A percentile compares a stretch with the other conserved stretches of the same genome.
phyloP scores from a whole-genome alignment of 2,329 filamentous ascomycete genomes.

The Daldinia sp. region DNA sequence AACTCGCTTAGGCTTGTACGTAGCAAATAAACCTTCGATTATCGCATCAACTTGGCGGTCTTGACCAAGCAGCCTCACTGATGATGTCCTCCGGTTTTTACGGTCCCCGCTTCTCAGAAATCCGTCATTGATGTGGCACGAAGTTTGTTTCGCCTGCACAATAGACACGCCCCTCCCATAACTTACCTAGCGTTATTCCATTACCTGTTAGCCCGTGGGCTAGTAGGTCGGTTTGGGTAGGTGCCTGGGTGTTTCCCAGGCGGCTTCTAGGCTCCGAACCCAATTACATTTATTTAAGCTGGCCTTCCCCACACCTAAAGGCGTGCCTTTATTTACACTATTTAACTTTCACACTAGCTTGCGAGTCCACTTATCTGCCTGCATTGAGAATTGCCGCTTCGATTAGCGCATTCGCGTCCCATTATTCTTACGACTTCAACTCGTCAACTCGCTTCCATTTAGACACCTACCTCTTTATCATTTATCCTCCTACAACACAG shows the following conservation, averaged over 20 bases:
- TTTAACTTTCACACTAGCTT: too few relatives aligned
- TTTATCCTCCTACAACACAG: neutral
- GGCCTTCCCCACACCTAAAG: conserved; percentile 10
- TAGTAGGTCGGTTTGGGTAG: too few relatives aligned
- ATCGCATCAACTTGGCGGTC: conserved; percentile 1
- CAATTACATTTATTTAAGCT: conserved; percentile 13
- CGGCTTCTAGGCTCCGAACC: neutral
- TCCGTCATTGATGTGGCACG: conserved; percentile 6
- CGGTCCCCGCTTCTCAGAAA: conserved; percentile 17
- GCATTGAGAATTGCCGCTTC: conserved; percentile 29
- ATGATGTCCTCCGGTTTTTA: neutral
- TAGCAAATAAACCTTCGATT: neutral
- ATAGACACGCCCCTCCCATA: too few relatives aligned
- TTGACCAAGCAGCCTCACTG: conserved; percentile 24
- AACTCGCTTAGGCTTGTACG: neutral
- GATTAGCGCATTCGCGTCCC: conserved; percentile 13
- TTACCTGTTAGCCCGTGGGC: too few relatives aligned
- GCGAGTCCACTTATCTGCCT: conserved; percentile 35
- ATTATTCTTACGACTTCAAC: conserved; percentile 8
- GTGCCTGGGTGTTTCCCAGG: too few relatives aligned
- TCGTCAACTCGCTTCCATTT: conserved; percentile 6
- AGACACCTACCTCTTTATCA: conserved; percentile 1
- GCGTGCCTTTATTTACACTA: conserved; percentile 23
- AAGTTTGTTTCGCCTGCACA: conserved; percentile 4
- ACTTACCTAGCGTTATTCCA: too few relatives aligned